Conservation (phyloP, 768 basidiomycete species). For the Glaciozyma antarctica region DNA sequence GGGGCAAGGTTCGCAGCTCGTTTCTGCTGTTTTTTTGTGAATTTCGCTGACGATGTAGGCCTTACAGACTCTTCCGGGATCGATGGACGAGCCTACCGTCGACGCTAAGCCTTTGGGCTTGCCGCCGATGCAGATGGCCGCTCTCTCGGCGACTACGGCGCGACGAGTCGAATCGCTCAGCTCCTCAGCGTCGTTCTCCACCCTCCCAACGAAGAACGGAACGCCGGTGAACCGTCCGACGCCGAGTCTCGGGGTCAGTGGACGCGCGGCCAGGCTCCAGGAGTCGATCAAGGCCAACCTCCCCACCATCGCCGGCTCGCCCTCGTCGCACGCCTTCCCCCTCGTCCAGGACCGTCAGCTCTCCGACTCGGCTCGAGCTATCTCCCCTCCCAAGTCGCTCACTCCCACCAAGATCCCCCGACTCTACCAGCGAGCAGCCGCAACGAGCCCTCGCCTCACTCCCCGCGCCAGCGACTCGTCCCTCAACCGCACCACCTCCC, state of each 20-base stretch:
- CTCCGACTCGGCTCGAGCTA: neutral
- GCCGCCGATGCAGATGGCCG: conserved; percentile 85
- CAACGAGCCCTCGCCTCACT: neutral
- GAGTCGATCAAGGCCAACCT: conserved; percentile 44
- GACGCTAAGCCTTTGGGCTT: conserved; percentile 52
- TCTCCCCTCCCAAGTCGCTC: conserved; percentile 48
- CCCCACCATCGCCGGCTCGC: conserved; percentile 88
- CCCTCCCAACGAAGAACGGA: conserved; percentile 33
- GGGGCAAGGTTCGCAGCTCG: conserved; percentile 63
- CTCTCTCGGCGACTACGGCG: conserved; percentile 67
- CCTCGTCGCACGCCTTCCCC: conserved; percentile 45
- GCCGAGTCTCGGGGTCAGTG: conserved; percentile 9
- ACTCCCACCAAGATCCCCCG: conserved; percentile 89
- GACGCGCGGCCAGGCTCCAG: conserved; percentile 20
- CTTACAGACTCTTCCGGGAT: conserved; percentile 10
- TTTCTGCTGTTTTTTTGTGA: conserved; percentile 4
- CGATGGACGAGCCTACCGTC: conserved; percentile 54
- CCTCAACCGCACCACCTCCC: neutral
- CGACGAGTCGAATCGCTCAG: conserved; percentile 72
- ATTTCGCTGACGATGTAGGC: neutral
- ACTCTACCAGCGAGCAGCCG: conserved; percentile 44
- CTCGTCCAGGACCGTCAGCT: neutral
- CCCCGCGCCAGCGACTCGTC: neutral
- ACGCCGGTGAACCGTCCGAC: too few species aligned
- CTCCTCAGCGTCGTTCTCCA: conserved; percentile 45